These are phyloP conservation scores for Amanita subjunquillea DNA, from an alignment of 768 basidiomycete genomes.

Conservation along the genomic window DNA sequence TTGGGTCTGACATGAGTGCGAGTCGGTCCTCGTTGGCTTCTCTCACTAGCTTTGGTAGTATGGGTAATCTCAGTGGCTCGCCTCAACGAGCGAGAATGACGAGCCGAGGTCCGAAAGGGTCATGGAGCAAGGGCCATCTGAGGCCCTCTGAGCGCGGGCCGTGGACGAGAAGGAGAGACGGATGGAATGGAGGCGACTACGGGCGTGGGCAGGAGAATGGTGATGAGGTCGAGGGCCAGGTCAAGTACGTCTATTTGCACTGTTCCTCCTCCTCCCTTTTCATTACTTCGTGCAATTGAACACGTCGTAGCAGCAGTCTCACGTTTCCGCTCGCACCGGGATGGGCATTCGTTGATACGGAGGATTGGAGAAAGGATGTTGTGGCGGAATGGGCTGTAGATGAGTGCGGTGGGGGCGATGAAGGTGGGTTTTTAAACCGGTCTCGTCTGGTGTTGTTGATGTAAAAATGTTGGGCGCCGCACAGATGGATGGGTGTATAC, in stretches of 20 bases:
- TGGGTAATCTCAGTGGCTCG: not conserved
- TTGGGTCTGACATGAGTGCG: not conserved
- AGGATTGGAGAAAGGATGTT: conserved; percentile 68
- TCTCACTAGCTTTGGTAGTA: not conserved
- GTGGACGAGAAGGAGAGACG: conserved; percentile 69
- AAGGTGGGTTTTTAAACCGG: conserved; percentile 7
- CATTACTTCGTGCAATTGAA: not conserved
- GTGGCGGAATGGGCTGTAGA: conserved; percentile 41
- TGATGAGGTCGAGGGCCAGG: conserved; percentile 33
- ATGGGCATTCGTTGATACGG: conserved; percentile 68
- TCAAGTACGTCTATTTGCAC: conserved; percentile 40
- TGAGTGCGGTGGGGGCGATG: conserved; percentile 19
- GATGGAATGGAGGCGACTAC: conserved; percentile 28
- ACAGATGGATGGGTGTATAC: conserved; percentile 77
- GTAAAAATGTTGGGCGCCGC: no score
- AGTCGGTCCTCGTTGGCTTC: not conserved
- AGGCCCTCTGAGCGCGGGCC: conserved; percentile 37
- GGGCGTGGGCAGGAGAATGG: conserved; percentile 18
- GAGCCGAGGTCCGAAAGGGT: conserved; percentile 11
- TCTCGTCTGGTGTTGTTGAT: not conserved
- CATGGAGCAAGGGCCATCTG: conserved; percentile 37
- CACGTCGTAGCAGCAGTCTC: conserved; percentile 55
- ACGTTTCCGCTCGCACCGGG: conserved; percentile 68
- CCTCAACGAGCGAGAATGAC: conserved; percentile 4
- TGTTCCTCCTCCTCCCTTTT: no score